Base-by-base conservation (phyloP, 495 filamentous ascomycete genomes). In the Umbilicaria muhlenbergii region DNA sequence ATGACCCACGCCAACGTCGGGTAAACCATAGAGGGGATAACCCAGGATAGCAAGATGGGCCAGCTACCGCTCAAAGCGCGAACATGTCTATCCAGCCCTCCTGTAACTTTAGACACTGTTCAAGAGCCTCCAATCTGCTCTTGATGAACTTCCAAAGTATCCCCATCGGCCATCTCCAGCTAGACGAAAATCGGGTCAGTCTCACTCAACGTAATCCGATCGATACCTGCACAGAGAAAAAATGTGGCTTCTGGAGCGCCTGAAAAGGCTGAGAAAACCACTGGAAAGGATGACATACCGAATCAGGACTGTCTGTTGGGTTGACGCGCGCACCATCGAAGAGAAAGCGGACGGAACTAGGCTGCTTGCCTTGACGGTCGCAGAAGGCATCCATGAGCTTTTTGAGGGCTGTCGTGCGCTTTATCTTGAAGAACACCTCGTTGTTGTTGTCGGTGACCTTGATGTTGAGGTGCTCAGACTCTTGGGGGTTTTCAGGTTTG, bases 401-500 rank as follows among this genome's bases (percentile, higher is more conserved):
- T 66, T 92, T 89, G 24, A 99, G 76, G 54, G 82, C 80, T 0
- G 92, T 99, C 5, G 82, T 86, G 5, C 89, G 82, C 77, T 99
- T 99, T 65, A 99, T 99, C 71, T 99, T 99, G 72, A 99, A 99
- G 64, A 99, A 99, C 50, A 99, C 92, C 53, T 99, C 92, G 55
- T 99, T 99, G 68, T 99, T 94, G 67, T 94, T 94, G 52, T 99
- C 92, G 0, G 92, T 96, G n/a, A 99, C 92, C 58, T 99, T 99
- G 71, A 99, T 96, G 62, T 99, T 99, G 7, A 99, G 70, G 61
- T 99, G 92, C 62, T 96, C 92, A 32, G 60, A 50, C 42, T 61
- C 64, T 18, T 71, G 63, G 36, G 71, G 73, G 43, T 73, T 73
- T 32, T 70, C 69, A 34, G 78, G 74, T 43, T 71, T 77, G 34